Base-by-base conservation (phyloP, 192 early-diverging fungal species). In the Chytriomyces hyalinus region DNA sequence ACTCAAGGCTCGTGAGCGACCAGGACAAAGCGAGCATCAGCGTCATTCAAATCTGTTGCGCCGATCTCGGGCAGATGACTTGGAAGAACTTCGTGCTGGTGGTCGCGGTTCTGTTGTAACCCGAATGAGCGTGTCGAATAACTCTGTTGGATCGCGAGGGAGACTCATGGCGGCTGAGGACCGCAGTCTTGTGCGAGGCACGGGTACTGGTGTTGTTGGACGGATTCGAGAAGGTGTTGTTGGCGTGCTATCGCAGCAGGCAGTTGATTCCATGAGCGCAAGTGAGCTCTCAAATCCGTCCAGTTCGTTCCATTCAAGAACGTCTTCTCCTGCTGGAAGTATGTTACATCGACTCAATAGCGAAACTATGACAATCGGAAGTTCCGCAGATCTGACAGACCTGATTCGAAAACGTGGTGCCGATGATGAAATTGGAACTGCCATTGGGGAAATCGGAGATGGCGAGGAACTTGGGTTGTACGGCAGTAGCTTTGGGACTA, bases 281-380 rank as follows among this genome's bases (percentile, higher is more conserved):
- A 89, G 85, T 67, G 89, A 90, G 51, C 26, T 88, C 2, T 90
- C 89, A 9, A 73, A 81, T 53, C 46, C 77, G 17, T 70, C 81
- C 6, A 82, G 81, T 62, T 69, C 65, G 2, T 47, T 80, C 6
- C 67, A 70, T 36, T 79, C 81, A 9, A 53, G 73, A 6, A 48
- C 81, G 65, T 64, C 59, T 7, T 65, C 71, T 36, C 77, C 77
- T 51, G 68, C 36, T 26, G 36, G 36, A 36, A 36, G 36, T 36
- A 66, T 60, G 17, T 67, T 71, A 6, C 64, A 70, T 22, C n/a
- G 62, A 26, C 26, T 72, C 11, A 73, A 64, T 15, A 70, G 50
- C 61, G 63, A 65, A 36, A 75, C 71, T 74, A 13, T 72, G 26
- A 65, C 73, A 28, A 28, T 57, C 4, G 53, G 61, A 13, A 75